Evolutionary conservation across 805 yeast genomes (phyloP).

Genomic region (Candida koratica): DNA sequence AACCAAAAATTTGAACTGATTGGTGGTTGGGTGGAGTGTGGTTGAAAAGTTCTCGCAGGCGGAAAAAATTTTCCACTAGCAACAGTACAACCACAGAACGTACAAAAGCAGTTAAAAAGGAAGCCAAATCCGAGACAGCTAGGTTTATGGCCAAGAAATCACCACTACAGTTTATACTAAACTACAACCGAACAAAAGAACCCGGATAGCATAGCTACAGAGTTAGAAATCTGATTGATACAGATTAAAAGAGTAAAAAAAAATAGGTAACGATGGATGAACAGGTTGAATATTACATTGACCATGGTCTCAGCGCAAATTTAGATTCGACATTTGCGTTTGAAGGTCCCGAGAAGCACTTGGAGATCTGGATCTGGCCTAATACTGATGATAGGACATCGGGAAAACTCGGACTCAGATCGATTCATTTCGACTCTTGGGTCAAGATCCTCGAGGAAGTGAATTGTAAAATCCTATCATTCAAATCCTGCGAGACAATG

Average conservation of each 20-base stretch:
- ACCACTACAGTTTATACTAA: conserved; percentile 34
- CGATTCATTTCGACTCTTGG: conserved; percentile 66
- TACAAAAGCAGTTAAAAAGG: too few relatives aligned
- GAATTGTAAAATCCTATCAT: conserved; percentile 83
- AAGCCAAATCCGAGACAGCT: too few relatives aligned
- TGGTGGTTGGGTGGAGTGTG: too few relatives aligned
- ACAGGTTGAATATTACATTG: conserved; percentile 58
- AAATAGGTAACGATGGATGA: too few relatives aligned
- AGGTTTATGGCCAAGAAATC: conserved; percentile 44
- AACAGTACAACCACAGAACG: conserved; percentile 6
- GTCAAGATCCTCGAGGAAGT: conserved; percentile 72
- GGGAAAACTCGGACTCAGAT: conserved; percentile 45
- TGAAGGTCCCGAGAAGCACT: conserved; percentile 94
- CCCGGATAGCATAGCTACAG: conserved; percentile 47
- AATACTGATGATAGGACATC: conserved; percentile 30
- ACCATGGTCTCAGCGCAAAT: conserved; percentile 72
- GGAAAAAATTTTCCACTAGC: conserved; percentile 8
- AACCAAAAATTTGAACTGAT: too few relatives aligned
- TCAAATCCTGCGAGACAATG: conserved; percentile 58
- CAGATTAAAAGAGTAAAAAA: too few relatives aligned
- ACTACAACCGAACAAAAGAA: conserved; percentile 30
- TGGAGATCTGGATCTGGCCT: conserved; percentile 84
- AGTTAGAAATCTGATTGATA: too few relatives aligned
- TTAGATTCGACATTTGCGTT: conserved; percentile 89
- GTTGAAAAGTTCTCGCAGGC: too few relatives aligned